Evolutionary conservation across 768 basidiomycete genomes (phyloP), one percentile per base, ranked within the genome.

Genomic region (Mycena alexandri): DNA sequence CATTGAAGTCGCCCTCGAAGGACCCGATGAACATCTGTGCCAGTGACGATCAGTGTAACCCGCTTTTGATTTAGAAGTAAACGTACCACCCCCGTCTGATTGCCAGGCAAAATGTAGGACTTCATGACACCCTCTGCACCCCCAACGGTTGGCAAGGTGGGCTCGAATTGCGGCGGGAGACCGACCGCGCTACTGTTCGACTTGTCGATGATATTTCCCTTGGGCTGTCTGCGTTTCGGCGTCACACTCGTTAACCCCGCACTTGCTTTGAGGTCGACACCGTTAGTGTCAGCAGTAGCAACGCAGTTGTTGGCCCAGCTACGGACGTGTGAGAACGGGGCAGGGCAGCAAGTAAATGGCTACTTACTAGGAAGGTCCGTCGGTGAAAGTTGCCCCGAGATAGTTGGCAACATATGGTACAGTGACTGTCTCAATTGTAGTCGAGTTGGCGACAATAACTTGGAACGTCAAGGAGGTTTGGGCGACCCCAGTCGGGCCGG

Each of bases 281-380:
- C 88, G 70, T 89, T 89, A 19, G 88, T 89, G 22, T 25, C 61
- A 0, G 71, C 65, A 46, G 79, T 86, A 0, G 85, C 87, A 17
- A 81, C 87, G 73, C 89, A 90, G 70, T 90, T 90, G 63, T 78
- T 80, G 2, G 70, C 78, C 88, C 89, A 90, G 82, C 88, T 90
- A 69, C 10, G 25, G 8, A 50, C 33, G 5, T 25, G 58, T 72
- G 57, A 68, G 55, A 21, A 54, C 16, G 59, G n/a, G 19, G 36
- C 55, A 19, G 14, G 21, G 17, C 5, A 13, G 48, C 13, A 21
- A 1, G 22, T 16, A n/a, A 61, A 57, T 55, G 34, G 38, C 34
- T 11, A 78, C 87, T 68, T 56, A 89, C 89, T 81, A 90, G 2
- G 86, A 85, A 2, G 72, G 76, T 47, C 74, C 65, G 68, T 91